Evolutionary conservation across 495 filamentous ascomycete genomes (phyloP).

Genomic region (Aspergillus bridgeri): DNA sequence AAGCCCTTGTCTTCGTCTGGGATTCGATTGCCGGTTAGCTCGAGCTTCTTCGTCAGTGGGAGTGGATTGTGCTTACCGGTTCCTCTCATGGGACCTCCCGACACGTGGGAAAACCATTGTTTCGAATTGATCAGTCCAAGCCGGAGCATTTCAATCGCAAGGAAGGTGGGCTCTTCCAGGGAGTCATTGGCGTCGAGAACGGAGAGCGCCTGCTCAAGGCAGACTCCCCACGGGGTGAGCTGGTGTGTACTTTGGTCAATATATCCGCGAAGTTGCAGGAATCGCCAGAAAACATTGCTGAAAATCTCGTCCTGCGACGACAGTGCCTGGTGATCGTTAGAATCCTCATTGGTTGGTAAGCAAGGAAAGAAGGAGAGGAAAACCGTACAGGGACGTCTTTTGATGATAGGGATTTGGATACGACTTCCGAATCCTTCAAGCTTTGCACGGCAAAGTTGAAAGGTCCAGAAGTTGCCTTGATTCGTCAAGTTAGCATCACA

Average conservation of each 20-base stretch:
- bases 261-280: slow-evolving; percentile 85
- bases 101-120: slow-evolving; percentile 54
- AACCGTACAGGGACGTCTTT: slow-evolving; percentile 37
- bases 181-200: slow-evolving; percentile 53
- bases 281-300: slow-evolving; percentile 77
- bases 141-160: slow-evolving; percentile 77
- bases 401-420: slow-evolving; percentile 55
- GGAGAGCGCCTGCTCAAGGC: slow-evolving; percentile 64
- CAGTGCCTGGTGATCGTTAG: slow-evolving; percentile 25
- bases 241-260: slow-evolving; percentile 68
- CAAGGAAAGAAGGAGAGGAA: not conserved
- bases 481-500: slow-evolving; percentile 8
- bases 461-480: slow-evolving; percentile 29
- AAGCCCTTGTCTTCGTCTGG: slow-evolving; percentile 63
- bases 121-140: slow-evolving; percentile 70
- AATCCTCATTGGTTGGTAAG: not conserved
- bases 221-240: slow-evolving; percentile 80
- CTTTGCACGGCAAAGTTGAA: slow-evolving; percentile 50
- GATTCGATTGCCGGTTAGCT: slow-evolving; percentile 3
- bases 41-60: not conserved
- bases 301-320: slow-evolving; percentile 67
- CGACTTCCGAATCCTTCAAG: slow-evolving; percentile 63
- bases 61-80: slow-evolving; percentile 40
- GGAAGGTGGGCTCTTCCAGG: slow-evolving; percentile 62
- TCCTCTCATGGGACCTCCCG: slow-evolving; percentile 57